Evolutionary conservation across 371 early-diverging fungal genomes (phyloP), one percentile per base, ranked within the genome.

Genomic region (Mortierella sp.): DNA sequence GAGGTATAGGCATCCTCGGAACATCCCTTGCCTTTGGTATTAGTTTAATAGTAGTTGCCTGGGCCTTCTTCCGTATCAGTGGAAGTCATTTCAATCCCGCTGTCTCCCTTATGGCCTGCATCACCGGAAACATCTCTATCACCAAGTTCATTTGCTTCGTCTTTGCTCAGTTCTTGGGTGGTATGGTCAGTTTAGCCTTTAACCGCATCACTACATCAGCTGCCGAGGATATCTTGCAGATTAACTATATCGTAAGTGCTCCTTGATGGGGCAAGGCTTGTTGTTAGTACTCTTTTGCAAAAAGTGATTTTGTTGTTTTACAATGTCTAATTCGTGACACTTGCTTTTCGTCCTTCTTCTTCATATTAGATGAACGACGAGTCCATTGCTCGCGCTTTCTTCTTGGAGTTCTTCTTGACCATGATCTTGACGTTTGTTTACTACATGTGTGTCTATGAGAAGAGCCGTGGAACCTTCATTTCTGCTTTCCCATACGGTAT

Each of bases 11-110:
- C 40, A 55, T 35, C 32, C 62, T 78, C n/a, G 73, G 45, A 39
- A 58, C 49, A 0, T 40, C 78, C 0, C 62, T 78, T 22, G 73
- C 70, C 8, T 78, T 78, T 37, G 78, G 78, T 12, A 64, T 78
- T 49, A 40, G 58, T 5, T 84, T 89, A 10, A 55, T 83, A 10
- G 72, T 87, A 40, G 79, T 78, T 35, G 77, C 90, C 32, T 85
- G 84, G 67, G 70, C 87, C 14, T 84, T 87, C 60, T 86, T 87
- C 71, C 84, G 87, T 26, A 86, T 90, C 61, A 87, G 87, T 24
- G 92, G 91, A 49, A 87, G 89, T 30, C 84, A 85, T 52, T 84
- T 92, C 59, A 92, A 92, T 70, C 91, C 92, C 2, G 91, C 91
- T 32, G 83, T 92, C 35, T 67, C 74, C 0, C 26, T 78, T 30